These are phyloP conservation scores for Parasitella parasitica DNA, from an alignment of 371 early-diverging fungal genomes.

Conservation along the genomic window DNA sequence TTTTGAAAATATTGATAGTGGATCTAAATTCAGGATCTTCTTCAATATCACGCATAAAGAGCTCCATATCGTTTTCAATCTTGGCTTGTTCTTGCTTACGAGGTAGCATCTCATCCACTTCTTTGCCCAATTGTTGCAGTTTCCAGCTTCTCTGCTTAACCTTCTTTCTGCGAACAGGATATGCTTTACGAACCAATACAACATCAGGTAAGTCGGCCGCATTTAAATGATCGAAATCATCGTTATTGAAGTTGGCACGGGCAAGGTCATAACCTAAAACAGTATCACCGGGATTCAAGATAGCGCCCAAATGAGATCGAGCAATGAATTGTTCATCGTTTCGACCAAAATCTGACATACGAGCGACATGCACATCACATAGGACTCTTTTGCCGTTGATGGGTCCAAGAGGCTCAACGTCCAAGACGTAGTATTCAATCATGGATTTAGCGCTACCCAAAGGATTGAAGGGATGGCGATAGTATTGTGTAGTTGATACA, in stretches of 20 bases:
- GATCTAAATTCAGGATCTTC: slow-evolving; percentile 95
- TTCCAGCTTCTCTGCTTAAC: slow-evolving; percentile 88
- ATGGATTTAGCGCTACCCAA: slow-evolving; percentile 76
- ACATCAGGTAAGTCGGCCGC: slow-evolving; percentile 80
- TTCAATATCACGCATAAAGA: slow-evolving; percentile 94
- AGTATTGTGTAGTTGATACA: slow-evolving; percentile 73
- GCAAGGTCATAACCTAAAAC: slow-evolving; percentile 90
- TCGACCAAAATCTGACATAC: slow-evolving; percentile 78
- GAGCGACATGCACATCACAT: slow-evolving; percentile 80
- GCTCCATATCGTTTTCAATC: slow-evolving; percentile 79
- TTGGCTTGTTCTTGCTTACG: slow-evolving; percentile 75
- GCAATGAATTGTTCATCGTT: slow-evolving; percentile 85
- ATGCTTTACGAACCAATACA: slow-evolving; percentile 87
- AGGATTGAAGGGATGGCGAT: slow-evolving; percentile 80
- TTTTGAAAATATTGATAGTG: slow-evolving; percentile 90
- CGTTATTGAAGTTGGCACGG: slow-evolving; percentile 90
- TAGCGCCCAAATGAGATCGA: slow-evolving; percentile 91
- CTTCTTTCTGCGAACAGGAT: slow-evolving; percentile 87
- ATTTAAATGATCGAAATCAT: slow-evolving; percentile 71
- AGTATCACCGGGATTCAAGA: slow-evolving; percentile 90
- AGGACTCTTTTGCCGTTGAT: slow-evolving; percentile 71
- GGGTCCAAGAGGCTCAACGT: slow-evolving; percentile 85
- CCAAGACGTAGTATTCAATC: slow-evolving; percentile 92
- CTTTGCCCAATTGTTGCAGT: slow-evolving; percentile 84
- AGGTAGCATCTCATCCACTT: slow-evolving; percentile 78